Evolutionary conservation across 1,284 basidiomycete species (phyloP).

Genomic region (Cutaneotrichosporon sp.): DNA sequence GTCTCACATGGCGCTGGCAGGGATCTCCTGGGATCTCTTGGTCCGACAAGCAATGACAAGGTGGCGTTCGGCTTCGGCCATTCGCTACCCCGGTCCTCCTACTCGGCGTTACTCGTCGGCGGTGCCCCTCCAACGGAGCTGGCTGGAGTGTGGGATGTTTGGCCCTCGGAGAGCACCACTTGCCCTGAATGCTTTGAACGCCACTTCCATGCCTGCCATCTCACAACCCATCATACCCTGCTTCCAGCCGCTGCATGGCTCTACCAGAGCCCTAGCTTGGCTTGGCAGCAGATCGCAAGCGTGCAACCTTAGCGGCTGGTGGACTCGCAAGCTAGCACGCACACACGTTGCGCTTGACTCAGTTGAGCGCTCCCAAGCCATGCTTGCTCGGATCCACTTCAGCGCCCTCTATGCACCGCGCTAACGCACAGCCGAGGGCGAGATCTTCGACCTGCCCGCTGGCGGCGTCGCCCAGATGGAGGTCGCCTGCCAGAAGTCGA

Average conservation of each 20-base stretch:
- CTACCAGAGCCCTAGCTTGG: neutral
- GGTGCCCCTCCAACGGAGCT: neutral
- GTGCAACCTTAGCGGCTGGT: neutral
- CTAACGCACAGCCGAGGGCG: constrained; percentile 24
- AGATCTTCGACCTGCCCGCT: constrained; percentile 46
- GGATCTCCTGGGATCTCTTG: too few species aligned
- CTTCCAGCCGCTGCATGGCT: neutral
- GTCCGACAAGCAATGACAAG: neutral
- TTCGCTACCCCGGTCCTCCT: neutral
- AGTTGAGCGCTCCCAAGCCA: too few species aligned
- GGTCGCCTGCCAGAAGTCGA: constrained; percentile 10
- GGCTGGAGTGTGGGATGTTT: neutral
- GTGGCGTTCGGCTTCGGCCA: neutral
- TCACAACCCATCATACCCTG: neutral
- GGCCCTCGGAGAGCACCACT: neutral
- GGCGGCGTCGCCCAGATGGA: constrained; percentile 30
- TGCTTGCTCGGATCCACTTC: too few species aligned
- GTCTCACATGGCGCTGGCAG: neutral
- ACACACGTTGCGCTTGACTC: too few species aligned
- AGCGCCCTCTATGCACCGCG: neutral
- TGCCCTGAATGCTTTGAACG: neutral
- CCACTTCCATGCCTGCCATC: constrained; percentile 2
- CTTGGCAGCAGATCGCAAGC: neutral
- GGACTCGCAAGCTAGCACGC: too few species aligned
- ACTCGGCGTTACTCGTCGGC: neutral